Base-by-base conservation (phyloP, 2,329 filamentous ascomycete species). In the Ophiostoma tasmaniense region DNA sequence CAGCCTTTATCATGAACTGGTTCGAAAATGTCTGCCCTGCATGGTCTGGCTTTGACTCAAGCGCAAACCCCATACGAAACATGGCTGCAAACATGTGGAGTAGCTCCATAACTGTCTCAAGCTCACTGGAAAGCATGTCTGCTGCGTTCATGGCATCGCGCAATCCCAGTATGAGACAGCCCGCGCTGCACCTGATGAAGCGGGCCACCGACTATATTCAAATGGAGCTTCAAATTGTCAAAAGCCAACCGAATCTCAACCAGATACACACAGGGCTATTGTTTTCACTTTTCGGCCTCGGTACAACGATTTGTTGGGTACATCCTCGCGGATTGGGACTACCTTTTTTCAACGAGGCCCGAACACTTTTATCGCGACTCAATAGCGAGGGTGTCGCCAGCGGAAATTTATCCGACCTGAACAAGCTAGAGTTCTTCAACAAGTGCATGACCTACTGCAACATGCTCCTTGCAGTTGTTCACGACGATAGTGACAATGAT, bases 1-100 rank as follows among this genome's bases (percentile, higher is more conserved):
- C 64, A 1, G 64, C 64, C 0, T 65, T 65, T 65, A 65, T 65
- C 22, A 65, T 65, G 64, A 65, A 65, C 37, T 65, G 64, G 64
- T 65, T 65, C n/a, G 64, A 65, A 17, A 65, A 65, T 45, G 64
- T 65, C 14, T 65, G 64, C 22, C 64, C 64, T 28, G 64, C 64
- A 39, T 65, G 64, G 64, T 65, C 64, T 20, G 64, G 64, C 4
- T 65, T 45, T 11, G 64, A 65, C 25, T 65, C 64, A 13, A 45
- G 22, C 25, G 64, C 64, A 17, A 65, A 65, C 14, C 64, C 64
- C 1, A 65, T 65, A 13, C 64, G 64, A 3, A 65, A 65, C 64
- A 65, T 65, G 64, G 64, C 64, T 65, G 64, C 64, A 20, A 45
- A 37, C n/a, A 65, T 65, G 64, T 65, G 64, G 64, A 65, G 64